phyloP scores from a whole-genome alignment of 2,329 filamentous ascomycete genomes.

The Aaosphaeria arxii region DNA sequence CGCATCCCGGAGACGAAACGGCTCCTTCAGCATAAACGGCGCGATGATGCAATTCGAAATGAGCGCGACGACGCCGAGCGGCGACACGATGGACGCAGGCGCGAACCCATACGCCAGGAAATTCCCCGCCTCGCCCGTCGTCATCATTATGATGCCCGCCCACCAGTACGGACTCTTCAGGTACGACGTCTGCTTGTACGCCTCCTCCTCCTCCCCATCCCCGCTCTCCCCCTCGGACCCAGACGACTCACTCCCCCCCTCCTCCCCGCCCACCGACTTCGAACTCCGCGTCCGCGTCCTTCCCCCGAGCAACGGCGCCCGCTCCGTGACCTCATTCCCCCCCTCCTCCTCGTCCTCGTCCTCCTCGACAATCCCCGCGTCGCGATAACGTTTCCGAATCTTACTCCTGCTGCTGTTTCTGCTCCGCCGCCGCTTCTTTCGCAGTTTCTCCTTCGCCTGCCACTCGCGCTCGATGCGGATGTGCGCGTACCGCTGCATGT shows the following conservation, averaged over 20 bases:
- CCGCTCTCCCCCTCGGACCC: slow-evolving; percentile 18
- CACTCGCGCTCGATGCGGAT: slow-evolving; percentile 74
- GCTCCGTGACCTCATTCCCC: slow-evolving; percentile 17
- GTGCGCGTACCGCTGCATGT: slow-evolving; percentile 95
- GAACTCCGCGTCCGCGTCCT: neutral
- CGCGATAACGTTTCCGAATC: slow-evolving; percentile 2
- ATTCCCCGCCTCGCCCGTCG: slow-evolving; percentile 88
- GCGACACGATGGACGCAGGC: slow-evolving; percentile 94
- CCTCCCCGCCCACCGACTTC: neutral
- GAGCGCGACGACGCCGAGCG: slow-evolving; percentile 91
- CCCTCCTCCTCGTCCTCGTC: slow-evolving; percentile 6
- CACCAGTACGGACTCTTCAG: slow-evolving; percentile 95
- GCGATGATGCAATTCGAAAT: slow-evolving; percentile 97
- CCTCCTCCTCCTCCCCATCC: slow-evolving; percentile 39
- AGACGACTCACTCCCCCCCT: neutral
- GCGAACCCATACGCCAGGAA: slow-evolving; percentile 98
- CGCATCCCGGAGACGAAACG: slow-evolving; percentile 79
- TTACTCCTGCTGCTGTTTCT: slow-evolving; percentile 46
- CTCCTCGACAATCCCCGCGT: slow-evolving; percentile 19
- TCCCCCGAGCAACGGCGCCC: slow-evolving; percentile 28
- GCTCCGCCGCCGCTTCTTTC: slow-evolving; percentile 20
- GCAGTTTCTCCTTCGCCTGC: slow-evolving; percentile 44
- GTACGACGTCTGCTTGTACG: slow-evolving; percentile 64
- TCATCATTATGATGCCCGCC: slow-evolving; percentile 89
- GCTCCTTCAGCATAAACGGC: slow-evolving; percentile 88